A percentile compares a stretch with the other conserved stretches of the same genome.
Conservation (phyloP, 495 filamentous ascomycete genomes). For the Aspergillus wentii region DNA sequence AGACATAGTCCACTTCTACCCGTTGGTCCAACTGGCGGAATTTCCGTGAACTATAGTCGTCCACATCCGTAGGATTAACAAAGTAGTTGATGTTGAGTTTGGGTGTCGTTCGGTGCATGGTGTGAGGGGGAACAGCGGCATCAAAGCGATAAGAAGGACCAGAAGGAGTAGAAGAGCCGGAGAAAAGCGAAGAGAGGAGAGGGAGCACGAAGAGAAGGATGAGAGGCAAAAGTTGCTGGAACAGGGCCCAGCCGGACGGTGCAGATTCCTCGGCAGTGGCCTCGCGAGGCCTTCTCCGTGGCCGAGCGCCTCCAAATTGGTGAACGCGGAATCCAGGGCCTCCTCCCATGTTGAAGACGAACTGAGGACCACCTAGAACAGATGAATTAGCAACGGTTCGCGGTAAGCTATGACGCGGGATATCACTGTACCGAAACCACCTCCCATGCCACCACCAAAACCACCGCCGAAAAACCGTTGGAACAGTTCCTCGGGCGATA, state of each 20-base stretch:
- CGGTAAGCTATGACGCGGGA: not conserved
- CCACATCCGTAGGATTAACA: conserved; percentile 73
- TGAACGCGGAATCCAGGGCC: conserved; percentile 80
- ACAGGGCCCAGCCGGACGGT: conserved; percentile 36
- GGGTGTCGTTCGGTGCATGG: conserved; percentile 64
- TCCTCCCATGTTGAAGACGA: conserved; percentile 87
- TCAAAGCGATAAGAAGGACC: conserved; percentile 72
- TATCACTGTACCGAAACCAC: conserved; percentile 50
- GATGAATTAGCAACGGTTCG: conserved; percentile 23
- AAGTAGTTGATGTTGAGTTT: conserved; percentile 74
- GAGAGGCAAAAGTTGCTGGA: conserved; percentile 73
- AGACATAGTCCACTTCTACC: conserved; percentile 70
- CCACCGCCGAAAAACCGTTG: conserved; percentile 83
- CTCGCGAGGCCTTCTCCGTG: conserved; percentile 65
- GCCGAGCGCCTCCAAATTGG: conserved; percentile 70
- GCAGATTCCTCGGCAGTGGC: conserved; percentile 49
- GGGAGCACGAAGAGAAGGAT: conserved; percentile 86
- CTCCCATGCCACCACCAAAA: conserved; percentile 46
- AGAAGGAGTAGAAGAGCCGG: conserved; percentile 48
- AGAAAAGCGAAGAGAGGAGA: conserved; percentile 75
- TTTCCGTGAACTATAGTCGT: conserved; percentile 59
- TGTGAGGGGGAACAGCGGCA: conserved; percentile 60
- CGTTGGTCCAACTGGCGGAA: conserved; percentile 67
- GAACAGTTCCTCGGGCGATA: conserved; percentile 95
- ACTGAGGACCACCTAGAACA: conserved; percentile 71